phyloP scores from a whole-genome alignment of 176 grass and related monocot genomes.

The Avena sativa region DNA sequence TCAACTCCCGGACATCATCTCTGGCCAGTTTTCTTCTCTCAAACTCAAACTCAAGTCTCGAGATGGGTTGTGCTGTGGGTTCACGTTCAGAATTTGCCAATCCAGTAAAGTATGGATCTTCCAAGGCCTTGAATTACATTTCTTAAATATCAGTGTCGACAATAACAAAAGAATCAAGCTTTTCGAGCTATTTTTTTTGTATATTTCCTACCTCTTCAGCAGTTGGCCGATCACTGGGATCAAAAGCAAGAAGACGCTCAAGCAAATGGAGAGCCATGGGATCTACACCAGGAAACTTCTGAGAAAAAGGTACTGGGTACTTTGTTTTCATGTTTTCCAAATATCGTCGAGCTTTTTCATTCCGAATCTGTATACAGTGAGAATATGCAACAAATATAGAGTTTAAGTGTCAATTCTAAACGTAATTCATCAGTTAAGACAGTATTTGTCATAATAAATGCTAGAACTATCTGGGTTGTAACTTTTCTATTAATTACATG shows the following conservation, averaged over 20 bases:
- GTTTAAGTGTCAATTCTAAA: neutral
- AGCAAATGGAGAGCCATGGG: constrained; percentile 77
- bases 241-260: constrained; percentile 74
- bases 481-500: neutral
- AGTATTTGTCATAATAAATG: neutral
- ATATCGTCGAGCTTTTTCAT: constrained; percentile 83
- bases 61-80: constrained; percentile 69
- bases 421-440: neutral
- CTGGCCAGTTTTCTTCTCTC: constrained; percentile 87
- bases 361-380: constrained; percentile 64
- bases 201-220: constrained; percentile 68
- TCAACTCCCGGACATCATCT: constrained; percentile 90
- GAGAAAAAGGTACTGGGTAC: constrained; percentile 57
- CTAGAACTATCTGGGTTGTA: neutral
- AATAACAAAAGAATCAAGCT: constrained; percentile 5
- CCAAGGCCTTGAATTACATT: constrained; percentile 67
- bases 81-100: constrained; percentile 75
- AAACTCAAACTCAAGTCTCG: constrained; percentile 94
- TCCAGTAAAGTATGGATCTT: constrained; percentile 79
- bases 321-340: constrained; percentile 76
- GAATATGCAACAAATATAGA: neutral
- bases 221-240: constrained; percentile 74
- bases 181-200: constrained; percentile 27
- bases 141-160: constrained; percentile 42
- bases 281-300: constrained; percentile 77